These are phyloP conservation scores for Verruconis gallopava DNA, from an alignment of 2,329 filamentous ascomycete species.

Conservation along the genomic window DNA sequence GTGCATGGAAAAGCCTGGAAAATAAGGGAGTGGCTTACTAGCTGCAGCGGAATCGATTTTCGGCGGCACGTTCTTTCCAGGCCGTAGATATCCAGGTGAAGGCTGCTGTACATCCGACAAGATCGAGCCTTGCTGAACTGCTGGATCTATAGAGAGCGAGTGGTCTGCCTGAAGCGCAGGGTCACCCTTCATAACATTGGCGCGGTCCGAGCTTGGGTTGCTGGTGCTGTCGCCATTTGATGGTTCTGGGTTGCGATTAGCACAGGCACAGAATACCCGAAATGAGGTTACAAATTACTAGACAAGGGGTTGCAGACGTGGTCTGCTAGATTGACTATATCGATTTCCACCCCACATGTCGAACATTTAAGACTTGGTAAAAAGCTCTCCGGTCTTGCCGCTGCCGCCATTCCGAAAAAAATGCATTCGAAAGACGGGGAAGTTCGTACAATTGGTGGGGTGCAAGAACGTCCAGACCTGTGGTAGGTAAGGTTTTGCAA, in stretches of 20 bases:
- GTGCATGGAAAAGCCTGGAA: not conserved
- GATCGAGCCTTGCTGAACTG: not conserved
- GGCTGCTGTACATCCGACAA: conserved; percentile 12
- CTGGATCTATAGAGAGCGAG: conserved; percentile 1
- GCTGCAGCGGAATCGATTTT: conserved; percentile 45
- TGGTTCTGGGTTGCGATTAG: conserved; percentile 7
- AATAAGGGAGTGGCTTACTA: conserved; percentile 33
- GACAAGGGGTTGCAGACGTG: conserved; percentile 50
- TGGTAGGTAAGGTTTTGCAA: too few relatives aligned
- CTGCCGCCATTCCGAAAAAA: conserved; percentile 17
- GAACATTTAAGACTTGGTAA: conserved; percentile 76
- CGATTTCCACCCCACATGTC: conserved; percentile 59
- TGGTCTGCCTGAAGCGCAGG: not conserved
- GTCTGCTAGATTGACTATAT: conserved; percentile 76
- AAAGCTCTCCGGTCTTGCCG: conserved; percentile 47
- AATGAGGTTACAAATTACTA: conserved; percentile 28
- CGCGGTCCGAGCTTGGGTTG: conserved; percentile 10
- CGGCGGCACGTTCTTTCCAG: conserved; percentile 36
- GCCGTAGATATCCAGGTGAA: conserved; percentile 22
- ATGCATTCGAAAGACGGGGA: not conserved
- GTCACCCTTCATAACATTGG: conserved; percentile 11
- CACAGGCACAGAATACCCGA: not conserved
- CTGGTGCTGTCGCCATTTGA: conserved; percentile 22
- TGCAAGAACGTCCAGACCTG: too few relatives aligned
- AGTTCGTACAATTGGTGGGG: too few relatives aligned